Evolutionary conservation across 371 early-diverging fungal genomes (phyloP), one percentile per base, ranked within the genome.

Genomic region (Mucor lusitanicus): DNA sequence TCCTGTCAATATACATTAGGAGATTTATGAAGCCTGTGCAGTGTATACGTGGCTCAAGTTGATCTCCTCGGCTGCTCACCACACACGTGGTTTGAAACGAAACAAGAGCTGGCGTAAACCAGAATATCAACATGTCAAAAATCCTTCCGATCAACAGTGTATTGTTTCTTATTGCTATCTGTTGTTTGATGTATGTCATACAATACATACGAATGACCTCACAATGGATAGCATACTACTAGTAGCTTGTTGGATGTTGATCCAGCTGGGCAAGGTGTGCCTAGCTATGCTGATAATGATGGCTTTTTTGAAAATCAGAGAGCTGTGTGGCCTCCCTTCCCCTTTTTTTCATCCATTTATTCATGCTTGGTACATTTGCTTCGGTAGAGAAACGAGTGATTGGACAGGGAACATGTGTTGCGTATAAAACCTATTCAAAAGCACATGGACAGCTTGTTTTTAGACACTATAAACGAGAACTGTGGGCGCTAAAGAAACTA

Each of bases 371-470:
- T 6, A 69, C 72, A 39, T 81, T 81, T 65, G 73, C 79, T n/a
- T 61, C 62, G 0, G 64, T 81, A 6, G 72, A 78, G 39, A 78
- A 77, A 53, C 50, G 53, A 19, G 46, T 53, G 5, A 33, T n/a
- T 23, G 37, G 59, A 0, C 33, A 66, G 15, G 63, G 61, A 25
- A 33, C 64, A n/a, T 35, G 59, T 30, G 64, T 80, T 12, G 82
- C 80, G 46, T 70, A 80, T n/a, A 82, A 84, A 37, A 74, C 33
- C n/a, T 84, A 84, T 27, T 50, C 63, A 7, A 77, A 72, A 54
- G 48, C 62, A 13, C 73, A 80, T 46, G 82, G 84, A 2, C 55
- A 67, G 7, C 67, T 78, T 32, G 78, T 73, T 6, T 59, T 55
- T 9, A 40, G 58, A 7, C 84, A 84, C 67, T 82, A 65, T 40